A percentile compares a stretch with the other conserved stretches of the same genome.
Conservation (phyloP, 768 basidiomycete genomes). For the Leccinellum luteum region DNA sequence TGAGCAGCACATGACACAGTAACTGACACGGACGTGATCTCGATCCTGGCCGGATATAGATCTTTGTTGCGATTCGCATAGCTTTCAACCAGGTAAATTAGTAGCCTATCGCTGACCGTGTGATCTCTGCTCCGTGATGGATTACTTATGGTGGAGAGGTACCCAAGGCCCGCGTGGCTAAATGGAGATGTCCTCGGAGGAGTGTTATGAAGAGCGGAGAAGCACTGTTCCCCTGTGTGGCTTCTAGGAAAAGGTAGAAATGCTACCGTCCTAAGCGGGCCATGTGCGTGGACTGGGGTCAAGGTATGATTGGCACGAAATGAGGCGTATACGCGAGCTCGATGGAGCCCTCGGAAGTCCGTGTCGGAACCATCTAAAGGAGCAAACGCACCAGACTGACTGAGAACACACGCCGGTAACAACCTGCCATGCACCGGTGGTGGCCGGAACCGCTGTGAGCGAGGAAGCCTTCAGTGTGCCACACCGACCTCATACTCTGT, state of each 20-base stretch:
- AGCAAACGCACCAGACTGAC: neutral
- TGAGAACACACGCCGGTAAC: neutral
- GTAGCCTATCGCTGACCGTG: neutral
- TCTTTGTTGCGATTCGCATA: constrained; percentile 1
- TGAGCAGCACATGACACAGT: neutral
- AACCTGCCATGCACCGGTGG: constrained; percentile 8
- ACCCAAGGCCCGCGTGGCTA: neutral
- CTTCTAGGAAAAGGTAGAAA: constrained; percentile 1
- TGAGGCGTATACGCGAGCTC: neutral
- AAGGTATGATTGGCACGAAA: neutral
- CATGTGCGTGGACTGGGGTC: neutral
- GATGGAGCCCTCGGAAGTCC: neutral
- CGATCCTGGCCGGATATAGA: neutral
- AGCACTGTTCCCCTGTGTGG: neutral
- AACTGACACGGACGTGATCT: neutral
- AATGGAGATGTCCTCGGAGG: constrained; percentile 7
- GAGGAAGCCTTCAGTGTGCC: constrained; percentile 4
- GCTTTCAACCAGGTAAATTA: neutral
- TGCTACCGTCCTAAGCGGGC: neutral
- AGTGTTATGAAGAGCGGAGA: neutral
- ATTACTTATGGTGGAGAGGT: neutral
- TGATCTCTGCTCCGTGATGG: neutral
- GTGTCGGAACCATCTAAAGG: neutral
- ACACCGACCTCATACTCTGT: neutral
- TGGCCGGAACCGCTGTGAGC: constrained; percentile 12